Evolutionary conservation across 768 basidiomycete species (phyloP).

Genomic region (Leccinellum luteum): DNA sequence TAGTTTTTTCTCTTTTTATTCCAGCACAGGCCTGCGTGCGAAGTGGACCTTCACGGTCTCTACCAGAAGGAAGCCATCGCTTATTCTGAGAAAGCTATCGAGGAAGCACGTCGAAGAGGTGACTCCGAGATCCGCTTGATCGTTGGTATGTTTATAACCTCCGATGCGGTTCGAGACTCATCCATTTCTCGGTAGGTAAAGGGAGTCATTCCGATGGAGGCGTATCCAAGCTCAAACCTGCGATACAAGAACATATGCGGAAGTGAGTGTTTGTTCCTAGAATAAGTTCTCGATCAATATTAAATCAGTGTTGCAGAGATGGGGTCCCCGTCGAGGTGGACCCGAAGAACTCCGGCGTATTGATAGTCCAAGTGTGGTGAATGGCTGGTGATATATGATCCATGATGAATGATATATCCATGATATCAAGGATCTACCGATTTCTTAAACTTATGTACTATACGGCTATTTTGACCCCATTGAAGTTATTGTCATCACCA

Average conservation of each 20-base stretch:
- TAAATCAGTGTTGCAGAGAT: slow-evolving; percentile 45
- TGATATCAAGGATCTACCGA: not conserved
- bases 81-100: slow-evolving; percentile 66
- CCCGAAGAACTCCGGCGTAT: slow-evolving; percentile 76
- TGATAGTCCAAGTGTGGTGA: slow-evolving; percentile 55
- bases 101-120: slow-evolving; percentile 58
- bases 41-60: slow-evolving; percentile 88
- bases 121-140: slow-evolving; percentile 71
- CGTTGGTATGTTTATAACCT: slow-evolving; percentile 57
- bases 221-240: slow-evolving; percentile 83
- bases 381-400: not conserved
- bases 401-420: not conserved
- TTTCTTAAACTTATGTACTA: not conserved
- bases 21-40: slow-evolving; percentile 60
- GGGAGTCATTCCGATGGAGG: slow-evolving; percentile 82
- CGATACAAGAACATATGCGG: slow-evolving; percentile 77
- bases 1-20: not conserved
- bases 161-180: not conserved
- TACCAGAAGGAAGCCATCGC: slow-evolving; percentile 90
- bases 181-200: slow-evolving; percentile 52
- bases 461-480: not conserved
- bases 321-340: slow-evolving; percentile 72
- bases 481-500: not conserved
- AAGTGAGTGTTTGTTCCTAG: slow-evolving; percentile 45
- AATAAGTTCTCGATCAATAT: not conserved